Evolutionary conservation across 164 flowering plant genomes (phyloP).

Genomic region (Malania oleifera): DNA sequence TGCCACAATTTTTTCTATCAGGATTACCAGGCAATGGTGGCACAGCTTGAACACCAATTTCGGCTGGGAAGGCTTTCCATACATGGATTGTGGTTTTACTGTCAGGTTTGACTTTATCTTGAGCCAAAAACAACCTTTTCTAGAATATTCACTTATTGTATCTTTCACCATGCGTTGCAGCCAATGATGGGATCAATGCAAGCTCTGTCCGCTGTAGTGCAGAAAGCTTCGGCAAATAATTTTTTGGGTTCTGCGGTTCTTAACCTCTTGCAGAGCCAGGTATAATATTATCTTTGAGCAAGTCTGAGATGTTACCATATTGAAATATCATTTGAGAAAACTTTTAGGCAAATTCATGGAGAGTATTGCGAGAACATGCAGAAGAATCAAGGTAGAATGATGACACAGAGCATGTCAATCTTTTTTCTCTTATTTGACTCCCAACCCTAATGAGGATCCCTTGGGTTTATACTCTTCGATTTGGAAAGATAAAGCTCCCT

Average conservation of each 20-base stretch:
- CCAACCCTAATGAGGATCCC: too few relatives aligned
- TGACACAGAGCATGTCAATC: too few relatives aligned
- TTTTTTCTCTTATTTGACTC: too few relatives aligned
- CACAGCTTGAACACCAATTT: slow-evolving; percentile 97
- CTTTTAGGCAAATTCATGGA: background rate
- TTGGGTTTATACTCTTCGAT: too few relatives aligned
- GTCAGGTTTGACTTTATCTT: slow-evolving; percentile 62
- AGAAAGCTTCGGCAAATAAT: slow-evolving; percentile 62
- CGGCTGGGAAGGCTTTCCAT: slow-evolving; percentile 87
- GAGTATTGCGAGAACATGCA: too few relatives aligned
- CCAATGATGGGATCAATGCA: slow-evolving; percentile 93
- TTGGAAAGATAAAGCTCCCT: too few relatives aligned
- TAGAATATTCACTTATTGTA: slow-evolving; percentile 3
- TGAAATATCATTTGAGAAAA: background rate
- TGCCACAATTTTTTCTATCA: slow-evolving; percentile 17
- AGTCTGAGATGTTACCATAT: background rate
- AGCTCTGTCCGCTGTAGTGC: slow-evolving; percentile 67
- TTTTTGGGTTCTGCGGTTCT: slow-evolving; percentile 79
- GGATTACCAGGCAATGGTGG: slow-evolving; percentile 98
- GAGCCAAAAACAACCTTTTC: background rate
- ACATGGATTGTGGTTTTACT: slow-evolving; percentile 96
- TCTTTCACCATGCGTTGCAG: slow-evolving; percentile 29
- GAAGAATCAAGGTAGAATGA: too few relatives aligned
- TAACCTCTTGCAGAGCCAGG: slow-evolving; percentile 95
- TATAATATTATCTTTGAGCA: slow-evolving; percentile 11